Evolutionary conservation across 371 early-diverging fungal species (phyloP), one percentile per base, ranked within the genome.

Genomic region (Thermomucor indicae-seudaticae): DNA sequence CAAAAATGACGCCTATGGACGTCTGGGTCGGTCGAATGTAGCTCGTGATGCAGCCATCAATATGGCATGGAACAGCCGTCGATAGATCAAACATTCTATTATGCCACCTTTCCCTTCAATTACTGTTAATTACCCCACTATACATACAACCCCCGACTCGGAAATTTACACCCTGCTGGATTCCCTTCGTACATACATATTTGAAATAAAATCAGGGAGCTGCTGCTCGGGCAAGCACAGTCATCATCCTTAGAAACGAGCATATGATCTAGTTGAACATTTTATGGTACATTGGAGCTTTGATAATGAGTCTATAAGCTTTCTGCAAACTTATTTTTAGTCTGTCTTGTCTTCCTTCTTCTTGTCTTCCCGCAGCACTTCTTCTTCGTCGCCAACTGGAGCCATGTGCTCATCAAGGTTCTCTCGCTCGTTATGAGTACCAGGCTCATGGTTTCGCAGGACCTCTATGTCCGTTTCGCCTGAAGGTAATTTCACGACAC

Each of bases 1-100:
- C 42, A 90, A 90, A 65, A 72, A 78, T 8, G 89, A 93, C 51
- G 92, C 92, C 1, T 60, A 60, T 45, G 58, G 67, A 6, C 71
- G 69, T 17, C 61, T 77, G 46, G 73, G 75, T 41, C 68, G 82
- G 10, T 79, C 82, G 0, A 70, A 52, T 23, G 62, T 70, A 30
- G 80, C 72, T 6, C 63, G 78, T 17, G 72, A 64, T 47, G 67
- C 71, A 29, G 80, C 79, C 45, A 69, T 76, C 16, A 70, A 67
- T 46, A 76, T 69, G 30, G 81, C 79, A 25, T 70, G 73, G 75
- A 70, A 62, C 43, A 67, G 72, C 17, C 53, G 57, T 53, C 57
- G 58, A 57, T 57, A 40, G 43, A 46, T 44, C 40, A 16, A 30
- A 34, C n/a, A n/a, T n/a, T n/a, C n/a, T n/a, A n/a, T n/a, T n/a